These are phyloP conservation scores for Clathrus columnatus DNA, from an alignment of 768 basidiomycete genomes.

Conservation along the genomic window DNA sequence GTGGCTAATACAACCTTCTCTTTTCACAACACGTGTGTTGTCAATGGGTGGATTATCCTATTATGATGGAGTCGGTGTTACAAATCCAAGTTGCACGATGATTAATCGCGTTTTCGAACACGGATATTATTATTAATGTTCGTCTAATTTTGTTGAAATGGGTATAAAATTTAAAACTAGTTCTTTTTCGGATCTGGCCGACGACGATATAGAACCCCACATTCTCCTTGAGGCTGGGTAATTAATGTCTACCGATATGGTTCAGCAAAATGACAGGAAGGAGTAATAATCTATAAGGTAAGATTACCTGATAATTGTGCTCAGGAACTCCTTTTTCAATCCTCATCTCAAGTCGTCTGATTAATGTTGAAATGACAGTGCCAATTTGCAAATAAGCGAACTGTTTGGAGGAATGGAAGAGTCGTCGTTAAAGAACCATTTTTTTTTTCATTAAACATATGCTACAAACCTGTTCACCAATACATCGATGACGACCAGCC, in stretches of 20 bases:
- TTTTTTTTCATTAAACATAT: background rate
- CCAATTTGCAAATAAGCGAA: conserved; percentile 95
- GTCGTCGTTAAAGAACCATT: background rate
- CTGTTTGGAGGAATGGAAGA: conserved; percentile 25
- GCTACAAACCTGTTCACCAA: conserved; percentile 67
- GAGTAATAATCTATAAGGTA: background rate
- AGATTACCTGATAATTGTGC: conserved; percentile 76
- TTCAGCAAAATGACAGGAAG: conserved; percentile 9
- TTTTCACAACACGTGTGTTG: too few species aligned
- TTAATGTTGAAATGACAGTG: conserved; percentile 66
- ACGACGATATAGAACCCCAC: conserved; percentile 18
- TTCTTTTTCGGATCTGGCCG: conserved; percentile 3
- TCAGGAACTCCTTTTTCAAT: conserved; percentile 62
- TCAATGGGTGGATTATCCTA: too few species aligned
- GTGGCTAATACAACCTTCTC: too few species aligned
- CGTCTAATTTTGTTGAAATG: too few species aligned
- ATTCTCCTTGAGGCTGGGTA: conserved; percentile 59
- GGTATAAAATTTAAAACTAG: background rate
- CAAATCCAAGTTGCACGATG: too few species aligned
- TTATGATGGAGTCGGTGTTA: too few species aligned
- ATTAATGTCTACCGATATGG: conserved; percentile 99
- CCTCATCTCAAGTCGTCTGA: conserved; percentile 68
- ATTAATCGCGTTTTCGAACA: too few species aligned
- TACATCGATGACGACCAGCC: conserved; percentile 91
- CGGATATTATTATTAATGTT: too few species aligned